Percentiles rank a stretch among this genome's conserved stretches.
Evolutionary conservation across 1,284 basidiomycete genomes (phyloP).

Genomic region (Fomes fomentarius): DNA sequence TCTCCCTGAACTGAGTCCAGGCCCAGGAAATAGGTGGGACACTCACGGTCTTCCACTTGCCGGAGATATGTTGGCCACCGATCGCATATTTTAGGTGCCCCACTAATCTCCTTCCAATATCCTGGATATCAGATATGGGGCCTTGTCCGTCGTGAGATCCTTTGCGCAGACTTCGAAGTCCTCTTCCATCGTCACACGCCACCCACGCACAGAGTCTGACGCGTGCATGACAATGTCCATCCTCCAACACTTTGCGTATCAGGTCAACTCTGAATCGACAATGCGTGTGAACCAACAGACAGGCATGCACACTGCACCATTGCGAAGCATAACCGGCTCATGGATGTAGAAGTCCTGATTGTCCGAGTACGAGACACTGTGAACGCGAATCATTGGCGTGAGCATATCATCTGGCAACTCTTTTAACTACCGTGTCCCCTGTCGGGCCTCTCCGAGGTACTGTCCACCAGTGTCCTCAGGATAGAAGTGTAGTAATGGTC

Average conservation of each 20-base stretch:
- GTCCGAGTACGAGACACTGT: too few species aligned
- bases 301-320: conserved; percentile 30
- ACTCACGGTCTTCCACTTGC: too few species aligned
- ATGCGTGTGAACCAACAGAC: conserved; percentile 34
- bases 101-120: too few species aligned
- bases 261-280: not conserved
- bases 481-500: conserved; percentile 31
- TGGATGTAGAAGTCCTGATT: conserved; percentile 36
- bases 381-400: conserved; percentile 37
- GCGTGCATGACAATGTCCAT: not conserved
- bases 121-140: too few species aligned
- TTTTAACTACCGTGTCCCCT: conserved; percentile 15
- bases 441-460: conserved; percentile 27
- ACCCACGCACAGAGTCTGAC: not conserved
- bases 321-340: conserved; percentile 32
- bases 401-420: conserved; percentile 23
- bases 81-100: too few species aligned
- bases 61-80: too few species aligned
- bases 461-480: conserved; percentile 32
- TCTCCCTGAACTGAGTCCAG: too few species aligned
- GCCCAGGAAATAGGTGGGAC: too few species aligned
- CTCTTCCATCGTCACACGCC: not conserved
- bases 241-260: not conserved
- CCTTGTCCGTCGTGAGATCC: too few species aligned
- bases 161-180: too few species aligned